phyloP scores from a whole-genome alignment of 345 rosid genomes.

The Cardiospermum halicacabum region DNA sequence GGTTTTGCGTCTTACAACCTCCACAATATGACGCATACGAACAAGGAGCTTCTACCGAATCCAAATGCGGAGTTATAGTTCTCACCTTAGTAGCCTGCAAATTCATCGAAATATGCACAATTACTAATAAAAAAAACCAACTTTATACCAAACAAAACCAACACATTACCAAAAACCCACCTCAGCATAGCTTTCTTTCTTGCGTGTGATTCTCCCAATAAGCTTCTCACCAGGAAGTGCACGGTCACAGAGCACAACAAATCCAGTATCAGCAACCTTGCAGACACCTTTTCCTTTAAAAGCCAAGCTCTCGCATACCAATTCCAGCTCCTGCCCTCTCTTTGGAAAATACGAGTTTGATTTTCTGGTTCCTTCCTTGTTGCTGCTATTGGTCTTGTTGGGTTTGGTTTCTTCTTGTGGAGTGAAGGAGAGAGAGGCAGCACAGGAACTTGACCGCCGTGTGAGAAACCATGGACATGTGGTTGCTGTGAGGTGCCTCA shows the following conservation, averaged over 20 bases:
- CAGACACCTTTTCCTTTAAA: slow-evolving; percentile 88
- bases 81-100: slow-evolving; percentile 60
- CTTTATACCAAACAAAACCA: neutral
- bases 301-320: slow-evolving; percentile 84
- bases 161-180: slow-evolving; percentile 23
- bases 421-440: slow-evolving; percentile 32
- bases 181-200: slow-evolving; percentile 84
- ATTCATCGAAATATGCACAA: slow-evolving; percentile 4
- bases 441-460: slow-evolving; percentile 21
- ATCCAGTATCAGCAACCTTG: slow-evolving; percentile 73
- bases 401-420: slow-evolving; percentile 9
- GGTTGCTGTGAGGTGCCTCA: slow-evolving; percentile 29
- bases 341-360: slow-evolving; percentile 59
- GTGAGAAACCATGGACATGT: slow-evolving; percentile 29
- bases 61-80: slow-evolving; percentile 69
- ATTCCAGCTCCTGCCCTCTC: slow-evolving; percentile 71
- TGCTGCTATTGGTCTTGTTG: slow-evolving; percentile 8
- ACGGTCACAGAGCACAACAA: slow-evolving; percentile 79
- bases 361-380: slow-evolving; percentile 5
- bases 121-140: neutral
- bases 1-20: slow-evolving; percentile 85
- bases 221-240: slow-evolving; percentile 93
- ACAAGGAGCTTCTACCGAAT: slow-evolving; percentile 85
- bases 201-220: slow-evolving; percentile 78
- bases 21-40: slow-evolving; percentile 82